phyloP scores from a whole-genome alignment of 2,329 filamentous ascomycete genomes.

The Penicillium brasilianum region DNA sequence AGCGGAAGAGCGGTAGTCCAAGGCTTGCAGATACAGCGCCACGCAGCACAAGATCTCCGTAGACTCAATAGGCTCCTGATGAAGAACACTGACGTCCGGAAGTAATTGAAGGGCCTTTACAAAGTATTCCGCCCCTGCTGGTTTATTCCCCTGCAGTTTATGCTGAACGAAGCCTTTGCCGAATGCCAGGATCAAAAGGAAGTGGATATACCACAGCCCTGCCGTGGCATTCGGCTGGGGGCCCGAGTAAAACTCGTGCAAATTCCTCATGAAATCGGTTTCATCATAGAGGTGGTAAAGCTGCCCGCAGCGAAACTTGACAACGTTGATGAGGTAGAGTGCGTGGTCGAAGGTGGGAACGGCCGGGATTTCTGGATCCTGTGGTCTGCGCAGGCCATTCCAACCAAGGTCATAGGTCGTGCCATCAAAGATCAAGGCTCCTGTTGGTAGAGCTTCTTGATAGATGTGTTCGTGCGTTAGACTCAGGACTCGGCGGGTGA shows the following conservation, averaged over 20 bases:
- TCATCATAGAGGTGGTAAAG: conserved; percentile 61
- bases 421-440: conserved; percentile 57
- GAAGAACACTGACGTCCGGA: conserved; percentile 49
- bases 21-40: conserved; percentile 57
- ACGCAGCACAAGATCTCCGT: conserved; percentile 56
- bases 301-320: conserved; percentile 61
- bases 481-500: conserved; percentile 29
- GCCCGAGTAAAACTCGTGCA: conserved; percentile 50
- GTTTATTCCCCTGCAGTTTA: conserved; percentile 42
- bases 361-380: conserved; percentile 28
- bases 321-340: conserved; percentile 59
- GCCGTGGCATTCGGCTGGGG: conserved; percentile 33
- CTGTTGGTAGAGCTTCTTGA: conserved; percentile 45
- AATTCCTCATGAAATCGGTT: conserved; percentile 53
- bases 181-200: conserved; percentile 59
- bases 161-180: conserved; percentile 59
- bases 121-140: conserved; percentile 56
- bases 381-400: conserved; percentile 50
- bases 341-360: conserved; percentile 58
- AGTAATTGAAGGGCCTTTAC: conserved; percentile 52
- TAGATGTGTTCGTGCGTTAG: conserved; percentile 31
- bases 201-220: conserved; percentile 59
- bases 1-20: conserved; percentile 57
- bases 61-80: conserved; percentile 51
- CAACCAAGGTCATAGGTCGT: conserved; percentile 59